phyloP scores from a whole-genome alignment of 2,329 filamentous ascomycete genomes.

The Tolypocladium album region DNA sequence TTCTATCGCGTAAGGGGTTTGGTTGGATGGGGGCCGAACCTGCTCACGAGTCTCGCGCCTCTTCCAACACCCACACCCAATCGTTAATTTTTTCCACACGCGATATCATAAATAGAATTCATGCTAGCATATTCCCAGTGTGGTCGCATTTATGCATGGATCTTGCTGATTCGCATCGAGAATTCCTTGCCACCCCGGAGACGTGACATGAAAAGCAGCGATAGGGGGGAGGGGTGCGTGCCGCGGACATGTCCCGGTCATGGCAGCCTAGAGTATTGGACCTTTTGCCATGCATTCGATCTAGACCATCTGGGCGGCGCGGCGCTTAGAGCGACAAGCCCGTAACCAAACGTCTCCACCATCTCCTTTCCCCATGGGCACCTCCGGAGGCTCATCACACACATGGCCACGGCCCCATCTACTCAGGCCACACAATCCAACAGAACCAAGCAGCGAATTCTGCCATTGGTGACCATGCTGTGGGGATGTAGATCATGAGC shows the following conservation, averaged over 20 bases:
- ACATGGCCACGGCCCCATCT: not conserved
- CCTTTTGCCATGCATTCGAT: not conserved
- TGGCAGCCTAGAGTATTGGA: not conserved
- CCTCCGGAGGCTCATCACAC: not conserved
- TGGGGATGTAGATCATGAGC: not conserved
- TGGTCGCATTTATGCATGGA: not conserved
- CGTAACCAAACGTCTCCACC: not conserved
- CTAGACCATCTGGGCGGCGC: not conserved
- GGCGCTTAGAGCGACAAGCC: not conserved
- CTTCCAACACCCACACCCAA: not conserved
- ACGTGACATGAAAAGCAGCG: not conserved
- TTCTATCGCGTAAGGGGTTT: not conserved
- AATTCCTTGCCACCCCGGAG: not conserved
- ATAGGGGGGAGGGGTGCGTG: not conserved
- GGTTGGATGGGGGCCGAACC: not conserved
- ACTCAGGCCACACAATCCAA: not conserved
- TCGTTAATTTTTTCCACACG: not conserved
- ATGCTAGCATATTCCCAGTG: not conserved
- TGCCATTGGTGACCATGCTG: not conserved
- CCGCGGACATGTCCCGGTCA: not conserved
- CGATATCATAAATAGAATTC: not conserved
- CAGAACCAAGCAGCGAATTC: no score
- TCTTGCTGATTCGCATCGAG: not conserved
- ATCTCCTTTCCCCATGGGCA: not conserved
- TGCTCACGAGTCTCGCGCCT: not conserved